These are phyloP conservation scores for Helotiales sp. DNA, from an alignment of 2,329 filamentous ascomycete species.

Conservation along the genomic window DNA sequence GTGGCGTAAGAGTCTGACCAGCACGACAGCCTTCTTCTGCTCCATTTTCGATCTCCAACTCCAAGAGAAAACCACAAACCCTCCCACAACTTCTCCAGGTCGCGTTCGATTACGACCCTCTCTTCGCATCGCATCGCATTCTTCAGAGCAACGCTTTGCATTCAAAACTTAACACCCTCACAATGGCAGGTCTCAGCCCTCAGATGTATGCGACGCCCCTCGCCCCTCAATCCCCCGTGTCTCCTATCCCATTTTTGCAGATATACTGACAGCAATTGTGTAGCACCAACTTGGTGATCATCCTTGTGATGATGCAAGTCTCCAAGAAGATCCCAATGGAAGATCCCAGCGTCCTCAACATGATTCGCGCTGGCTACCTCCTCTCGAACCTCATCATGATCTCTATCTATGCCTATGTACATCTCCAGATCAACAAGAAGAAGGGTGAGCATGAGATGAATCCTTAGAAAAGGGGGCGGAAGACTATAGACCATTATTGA, in stretches of 20 bases:
- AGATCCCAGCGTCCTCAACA: constrained; percentile 71
- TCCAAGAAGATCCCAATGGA: constrained; percentile 96
- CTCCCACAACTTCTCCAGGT: constrained; percentile 6
- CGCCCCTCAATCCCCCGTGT: constrained; percentile 8
- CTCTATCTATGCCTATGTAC: constrained; percentile 82
- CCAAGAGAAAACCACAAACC: neutral
- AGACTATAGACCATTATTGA: neutral
- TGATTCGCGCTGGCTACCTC: constrained; percentile 56
- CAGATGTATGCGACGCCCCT: constrained; percentile 60
- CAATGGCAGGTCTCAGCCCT: constrained; percentile 65
- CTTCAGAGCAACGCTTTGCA: neutral
- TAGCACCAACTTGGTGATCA: constrained; percentile 92
- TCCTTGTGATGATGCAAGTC: constrained; percentile 90
- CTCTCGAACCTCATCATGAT: constrained; percentile 81
- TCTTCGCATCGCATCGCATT: neutral
- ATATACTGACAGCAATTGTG: constrained; percentile 32
- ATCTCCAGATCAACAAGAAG: constrained; percentile 89
- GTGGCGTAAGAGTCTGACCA: neutral
- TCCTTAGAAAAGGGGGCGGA: neutral
- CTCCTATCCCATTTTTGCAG: constrained; percentile 13
- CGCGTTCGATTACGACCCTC: constrained; percentile 31
- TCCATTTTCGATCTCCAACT: neutral
- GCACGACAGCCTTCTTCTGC: neutral
- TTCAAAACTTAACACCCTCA: constrained; percentile 41
- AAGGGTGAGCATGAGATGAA: constrained; percentile 85